phyloP scores from a whole-genome alignment of 176 grass and related monocot genomes.

The Poa annua region DNA sequence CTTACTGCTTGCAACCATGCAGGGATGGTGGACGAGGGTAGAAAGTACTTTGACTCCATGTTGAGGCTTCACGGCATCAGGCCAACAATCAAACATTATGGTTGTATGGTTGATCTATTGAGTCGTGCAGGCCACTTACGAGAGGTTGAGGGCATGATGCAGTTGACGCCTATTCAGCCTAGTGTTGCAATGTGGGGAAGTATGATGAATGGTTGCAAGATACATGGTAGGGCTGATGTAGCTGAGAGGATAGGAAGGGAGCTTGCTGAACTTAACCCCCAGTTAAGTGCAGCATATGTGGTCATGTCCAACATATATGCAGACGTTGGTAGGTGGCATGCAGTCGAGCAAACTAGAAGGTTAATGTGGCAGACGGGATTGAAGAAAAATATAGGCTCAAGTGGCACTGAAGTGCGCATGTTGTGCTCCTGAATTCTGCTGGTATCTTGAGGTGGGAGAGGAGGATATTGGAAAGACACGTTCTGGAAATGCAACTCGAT shows the following conservation, averaged over 20 bases:
- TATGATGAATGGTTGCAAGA: slow-evolving; percentile 45
- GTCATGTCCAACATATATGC: slow-evolving; percentile 52
- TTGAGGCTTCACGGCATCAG: slow-evolving; percentile 32
- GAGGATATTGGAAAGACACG: background rate
- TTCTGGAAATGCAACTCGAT: background rate
- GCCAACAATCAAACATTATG: slow-evolving; percentile 49
- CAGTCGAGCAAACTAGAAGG: slow-evolving; percentile 33
- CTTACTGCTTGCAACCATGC: slow-evolving; percentile 52
- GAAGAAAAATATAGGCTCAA: slow-evolving; percentile 53
- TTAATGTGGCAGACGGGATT: slow-evolving; percentile 48
- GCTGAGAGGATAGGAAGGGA: slow-evolving; percentile 43
- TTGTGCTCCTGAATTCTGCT: slow-evolving; percentile 26
- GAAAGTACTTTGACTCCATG: slow-evolving; percentile 46
- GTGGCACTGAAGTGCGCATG: slow-evolving; percentile 36
- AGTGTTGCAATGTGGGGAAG: slow-evolving; percentile 42
- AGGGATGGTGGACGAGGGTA: slow-evolving; percentile 42
- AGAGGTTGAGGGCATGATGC: slow-evolving; percentile 44
- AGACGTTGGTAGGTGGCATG: slow-evolving; percentile 44
- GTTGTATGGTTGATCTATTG: slow-evolving; percentile 43
- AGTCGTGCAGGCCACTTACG: slow-evolving; percentile 43
- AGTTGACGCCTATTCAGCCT: slow-evolving; percentile 26
- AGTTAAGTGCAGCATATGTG: slow-evolving; percentile 51
- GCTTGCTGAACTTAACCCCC: slow-evolving; percentile 47
- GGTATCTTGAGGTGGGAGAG: background rate
- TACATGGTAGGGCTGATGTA: slow-evolving; percentile 37